phyloP scores from a whole-genome alignment of 2,329 filamentous ascomycete genomes.

The Karstenula rhodostoma region DNA sequence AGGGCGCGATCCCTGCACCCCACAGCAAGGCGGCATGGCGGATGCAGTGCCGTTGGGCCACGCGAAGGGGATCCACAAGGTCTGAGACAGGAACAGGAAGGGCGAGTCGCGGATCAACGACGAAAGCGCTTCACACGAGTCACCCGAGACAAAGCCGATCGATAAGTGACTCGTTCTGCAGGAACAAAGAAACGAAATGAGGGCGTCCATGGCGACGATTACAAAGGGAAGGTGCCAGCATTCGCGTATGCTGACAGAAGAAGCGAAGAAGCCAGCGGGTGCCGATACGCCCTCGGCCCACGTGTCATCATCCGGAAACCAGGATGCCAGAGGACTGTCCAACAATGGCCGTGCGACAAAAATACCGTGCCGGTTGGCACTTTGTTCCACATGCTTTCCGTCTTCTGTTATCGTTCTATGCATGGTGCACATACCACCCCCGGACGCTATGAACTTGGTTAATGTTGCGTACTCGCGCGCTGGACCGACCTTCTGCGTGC shows the following conservation, averaged over 20 bases:
- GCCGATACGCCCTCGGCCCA: constrained; percentile 6
- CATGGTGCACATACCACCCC: constrained; percentile 8
- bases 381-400: not conserved
- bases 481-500: not conserved
- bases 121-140: not conserved
- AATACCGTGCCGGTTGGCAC: constrained; percentile 2
- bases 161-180: not conserved
- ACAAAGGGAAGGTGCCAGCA: constrained; percentile 13
- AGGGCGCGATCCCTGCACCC: constrained; percentile 9
- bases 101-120: constrained; percentile 19
- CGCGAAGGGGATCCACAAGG: constrained; percentile 14
- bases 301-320: constrained; percentile 20
- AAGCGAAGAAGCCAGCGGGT: constrained; percentile 5
- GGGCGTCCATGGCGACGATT: not conserved
- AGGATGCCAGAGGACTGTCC: constrained; percentile 9
- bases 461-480: not conserved
- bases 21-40: constrained; percentile 14
- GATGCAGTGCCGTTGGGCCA: constrained; percentile 14
- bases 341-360: constrained; percentile 5
- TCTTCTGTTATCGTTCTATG: not conserved
- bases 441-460: constrained; percentile 1
- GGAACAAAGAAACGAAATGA: not conserved
- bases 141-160: not conserved
- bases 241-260: constrained; percentile 5
- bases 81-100: constrained; percentile 26